Evolutionary conservation across 2,329 filamentous ascomycete genomes (phyloP), one percentile per base, ranked within the genome.

Genomic region (Calonectria ilicicola): DNA sequence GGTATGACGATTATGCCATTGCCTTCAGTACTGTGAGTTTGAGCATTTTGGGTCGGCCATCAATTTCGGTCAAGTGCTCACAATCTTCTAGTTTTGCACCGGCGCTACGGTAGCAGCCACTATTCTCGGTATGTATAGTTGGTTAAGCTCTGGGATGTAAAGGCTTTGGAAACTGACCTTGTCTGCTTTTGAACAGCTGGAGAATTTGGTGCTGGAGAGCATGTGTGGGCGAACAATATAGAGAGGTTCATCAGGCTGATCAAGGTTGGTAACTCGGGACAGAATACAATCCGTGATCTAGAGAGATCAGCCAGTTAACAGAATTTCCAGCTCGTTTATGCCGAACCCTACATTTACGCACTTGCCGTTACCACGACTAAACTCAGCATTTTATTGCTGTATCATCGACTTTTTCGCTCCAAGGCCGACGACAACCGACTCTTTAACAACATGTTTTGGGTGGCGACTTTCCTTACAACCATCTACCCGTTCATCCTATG

Each of bases 301-400:
- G 5, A 40, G 4, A 26, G 9, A 17, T 27, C 9, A 2, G 9
- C n/a, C 5, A 23, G 19, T 21, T 47, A n/a, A 62, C 40, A 5
- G 44, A 5, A 17, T 15, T 14, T 6, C 2, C 15, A 73, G 72
- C 58, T 73, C 21, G 64, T 73, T 5, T 73, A 73, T 15, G 56
- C 72, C 8, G 64, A 73, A 8, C 64, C 68, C 1, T 73, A 60
- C 40, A 29, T 73, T 12, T 73, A 73, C 58, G 72, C 64, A 19
- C 46, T 68, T 27, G 72, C 72, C 6, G 68, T 71, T 42, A 71
- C 72, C 5, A 65, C 49, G 29, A 70, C 72, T 9, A 73, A 73
- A 38, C n/a, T 71, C 56, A 71, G 68, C 58, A 68, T 73, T n/a
- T 42, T 73, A 19, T 38, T 73, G 14, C 27, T 73, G n/a, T 73